Base-by-base conservation (phyloP, 129 eudicot genomes). In the Gnaphalium uliginosum region DNA sequence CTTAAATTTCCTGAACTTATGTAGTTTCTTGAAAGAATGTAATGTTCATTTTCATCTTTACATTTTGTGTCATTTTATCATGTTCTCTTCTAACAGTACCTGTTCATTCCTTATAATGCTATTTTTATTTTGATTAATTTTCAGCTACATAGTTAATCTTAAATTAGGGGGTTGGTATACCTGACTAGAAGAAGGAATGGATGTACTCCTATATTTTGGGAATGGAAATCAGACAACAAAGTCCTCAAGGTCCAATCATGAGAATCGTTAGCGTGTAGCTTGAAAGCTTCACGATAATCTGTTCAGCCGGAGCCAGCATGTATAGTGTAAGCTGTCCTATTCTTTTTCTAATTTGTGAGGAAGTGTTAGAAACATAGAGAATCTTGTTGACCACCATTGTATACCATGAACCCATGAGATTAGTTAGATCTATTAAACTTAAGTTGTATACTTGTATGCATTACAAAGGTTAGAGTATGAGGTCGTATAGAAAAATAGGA, bases 271-370 rank as follows among this genome's bases (percentile, higher is more conserved):
- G 54, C 13, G 54, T 46, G 54, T 46, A n/a, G 54, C n/a, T 46
- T 10, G 54, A 46, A 18, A 46, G 54, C 54, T 10, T 62, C 68
- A 62, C 15, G 35, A 62, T 62, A 62, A 62, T 62, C 41, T 62
- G 68, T 43, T 15, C 35, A 30, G 35, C 35, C 35, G 35, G 35
- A 62, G 68, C 68, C 54, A 46, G 14, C 17, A 17, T 9, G 54
- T 13, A 13, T 46, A 13, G 14, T 46, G 54, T 13, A 17, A 46
- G 67, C 14, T 68, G 46, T 22, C 57, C 24, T 30, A 43, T 68
- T 35, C 24, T 19, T 29, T 5, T 14, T 68, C 21, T 23, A 10
- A 37, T 23, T 9, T 39, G 21, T 41, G 6, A 43, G 22, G 22
- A 21, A 4, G 32, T 68, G 22, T 37, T 68, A 68, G 33, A 35